Base-by-base conservation (phyloP, 2,329 filamentous ascomycete genomes). In the Penicillium griseofulvum region DNA sequence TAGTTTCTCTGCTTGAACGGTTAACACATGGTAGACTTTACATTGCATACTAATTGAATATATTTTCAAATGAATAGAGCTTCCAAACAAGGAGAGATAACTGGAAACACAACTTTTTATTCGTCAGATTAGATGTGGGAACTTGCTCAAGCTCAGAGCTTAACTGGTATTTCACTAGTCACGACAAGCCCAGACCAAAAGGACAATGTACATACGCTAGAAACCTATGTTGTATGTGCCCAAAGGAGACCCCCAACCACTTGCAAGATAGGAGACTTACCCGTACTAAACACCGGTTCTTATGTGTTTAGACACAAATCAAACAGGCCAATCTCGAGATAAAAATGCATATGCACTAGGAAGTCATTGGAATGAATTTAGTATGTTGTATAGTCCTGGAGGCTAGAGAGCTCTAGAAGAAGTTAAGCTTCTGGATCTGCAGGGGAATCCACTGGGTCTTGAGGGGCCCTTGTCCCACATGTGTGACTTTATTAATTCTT, bases 401-500 rank as follows among this genome's bases (percentile, higher is more conserved):
- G n/a, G 19, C 43, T 52, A 46, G 5, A 19, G 22, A 42, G 28
- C 31, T 43, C 31, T 17, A 54, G 43, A 56, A 48, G n/a, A 5
- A 53, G 22, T 26, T 49, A 53, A 52, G 49, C 42, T 52, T 56
- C 29, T 55, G 17, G 41, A 43, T 50, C 48, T 50, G 48, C 48
- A 50, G 24, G 17, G 19, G 19, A 9, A 43, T 6, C 48, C 37
- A 43, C 48, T 34, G 33, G 45, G 33, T 38, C 22, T 16, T 36
- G 37, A 41, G 17, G 26, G 36, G 17, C 19, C 36, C 4, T 43
- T 22, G 29, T 41, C 36, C 36, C 36, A 31, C 22, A 22, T 22
- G 22, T 22, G 22, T 22, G 22, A 22, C 22, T 22, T 22, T 22
- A 22, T 22, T n/a, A n/a, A n/a, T n/a, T n/a, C n/a, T n/a, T n/a